phyloP scores from a whole-genome alignment of 2,329 filamentous ascomycete species.

The Alternaria sp. region DNA sequence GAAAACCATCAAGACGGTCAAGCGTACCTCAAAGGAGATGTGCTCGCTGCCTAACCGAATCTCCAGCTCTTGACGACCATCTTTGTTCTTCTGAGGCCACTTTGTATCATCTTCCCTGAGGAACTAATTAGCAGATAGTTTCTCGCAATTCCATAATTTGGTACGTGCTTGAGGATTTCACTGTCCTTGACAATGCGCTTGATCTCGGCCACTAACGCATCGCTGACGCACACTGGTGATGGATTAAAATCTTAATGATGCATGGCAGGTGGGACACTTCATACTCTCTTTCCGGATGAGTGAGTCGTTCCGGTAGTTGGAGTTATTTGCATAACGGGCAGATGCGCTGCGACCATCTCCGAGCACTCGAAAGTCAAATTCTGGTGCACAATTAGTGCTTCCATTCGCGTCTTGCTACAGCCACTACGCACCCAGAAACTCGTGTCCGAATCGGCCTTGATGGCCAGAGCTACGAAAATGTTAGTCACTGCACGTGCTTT shows the following conservation, averaged over 20 bases:
- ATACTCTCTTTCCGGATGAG: constrained; percentile 98
- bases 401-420: neutral
- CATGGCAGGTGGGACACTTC: constrained; percentile 46
- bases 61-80: constrained; percentile 94
- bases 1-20: no score
- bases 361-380: constrained; percentile 94
- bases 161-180: constrained; percentile 89
- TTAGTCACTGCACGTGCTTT: constrained; percentile 31
- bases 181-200: constrained; percentile 96
- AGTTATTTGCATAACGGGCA: constrained; percentile 98
- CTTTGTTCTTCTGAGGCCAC: constrained; percentile 99
- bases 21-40: constrained; percentile 90
- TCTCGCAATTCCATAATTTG: neutral
- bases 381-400: constrained; percentile 59
- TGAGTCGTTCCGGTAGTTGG: constrained; percentile 98
- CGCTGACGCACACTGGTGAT: constrained; percentile 88
- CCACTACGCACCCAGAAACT: constrained; percentile 80
- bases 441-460: constrained; percentile 95
- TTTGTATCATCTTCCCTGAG: constrained; percentile 93
- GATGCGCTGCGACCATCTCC: constrained; percentile 93
- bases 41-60: constrained; percentile 93
- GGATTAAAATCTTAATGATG: constrained; percentile 7
- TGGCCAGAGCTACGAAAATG: constrained; percentile 80
- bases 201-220: constrained; percentile 88
- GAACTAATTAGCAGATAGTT: constrained; percentile 35